phyloP scores from a whole-genome alignment of 495 filamentous ascomycete species.

The Penicillium pancosmium region DNA sequence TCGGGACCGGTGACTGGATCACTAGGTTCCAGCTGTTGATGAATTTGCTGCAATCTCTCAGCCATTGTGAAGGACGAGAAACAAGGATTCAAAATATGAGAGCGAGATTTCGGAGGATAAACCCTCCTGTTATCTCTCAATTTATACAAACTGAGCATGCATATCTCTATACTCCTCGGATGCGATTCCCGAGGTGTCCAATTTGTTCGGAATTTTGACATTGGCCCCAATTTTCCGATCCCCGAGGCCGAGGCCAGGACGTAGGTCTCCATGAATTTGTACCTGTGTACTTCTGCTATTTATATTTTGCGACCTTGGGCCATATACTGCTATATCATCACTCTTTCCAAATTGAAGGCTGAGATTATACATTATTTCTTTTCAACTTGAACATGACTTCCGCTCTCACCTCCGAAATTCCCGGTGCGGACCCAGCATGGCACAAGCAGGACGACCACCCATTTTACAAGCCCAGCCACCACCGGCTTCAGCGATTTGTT shows the following conservation, averaged over 20 bases:
- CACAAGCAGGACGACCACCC: conserved; percentile 36
- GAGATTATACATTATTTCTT: background rate
- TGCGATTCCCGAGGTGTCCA: background rate
- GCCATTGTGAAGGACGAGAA: conserved; percentile 16
- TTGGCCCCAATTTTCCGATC: background rate
- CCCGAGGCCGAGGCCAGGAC: background rate
- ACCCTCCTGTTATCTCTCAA: background rate
- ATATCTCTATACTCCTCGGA: background rate
- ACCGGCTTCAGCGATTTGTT: conserved; percentile 62
- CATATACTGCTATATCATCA: background rate
- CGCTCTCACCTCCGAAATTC: conserved; percentile 17
- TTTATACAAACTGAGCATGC: background rate
- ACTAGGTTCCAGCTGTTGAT: conserved; percentile 67
- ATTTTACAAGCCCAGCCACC: conserved; percentile 70
- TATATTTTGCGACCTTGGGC: background rate
- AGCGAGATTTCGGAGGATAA: background rate
- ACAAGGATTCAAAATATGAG: background rate
- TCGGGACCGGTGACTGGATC: conserved; percentile 19
- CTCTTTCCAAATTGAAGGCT: background rate
- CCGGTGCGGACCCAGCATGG: conserved; percentile 20
- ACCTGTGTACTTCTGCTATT: background rate
- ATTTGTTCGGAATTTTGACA: background rate
- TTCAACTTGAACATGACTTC: conserved; percentile 14
- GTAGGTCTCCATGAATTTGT: background rate
- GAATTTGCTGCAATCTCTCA: conserved; percentile 58